Base-by-base conservation (phyloP, 768 basidiomycete species). In the Pilatotrama ljubarskyi region DNA sequence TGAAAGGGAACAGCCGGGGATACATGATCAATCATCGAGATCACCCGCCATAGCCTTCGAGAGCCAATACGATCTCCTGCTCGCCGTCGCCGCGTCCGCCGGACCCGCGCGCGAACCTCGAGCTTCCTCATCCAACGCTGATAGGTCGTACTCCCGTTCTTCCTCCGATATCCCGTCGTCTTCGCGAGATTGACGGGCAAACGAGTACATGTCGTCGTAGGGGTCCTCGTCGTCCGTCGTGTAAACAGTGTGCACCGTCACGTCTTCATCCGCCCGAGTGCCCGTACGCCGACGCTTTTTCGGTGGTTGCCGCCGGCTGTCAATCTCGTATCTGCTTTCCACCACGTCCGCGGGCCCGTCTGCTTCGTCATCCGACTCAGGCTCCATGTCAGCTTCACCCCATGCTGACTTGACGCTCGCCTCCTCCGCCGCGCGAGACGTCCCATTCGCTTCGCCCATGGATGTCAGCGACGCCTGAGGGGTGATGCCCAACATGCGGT, bases 61-160 rank as follows among this genome's bases (percentile, higher is more conserved):
- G 43, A 85, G 64, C 87, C 85, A 86, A 68, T 80, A 87, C 5
- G 77, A 78, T 56, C 84, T 77, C 32, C 75, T 79, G 58, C 68
- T 75, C 43, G 66, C 62, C 59, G 68, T 73, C 48, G 69, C 75
- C 10, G 60, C 43, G 14, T 66, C 63, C 32, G 53, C 35, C 13
- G 58, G 37, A 69, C 70, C 53, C 69, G 70, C 25, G 70, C 72
- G 32, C 50, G 42, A 13, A 14, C 25, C 64, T 57, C 10, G 40
- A 24, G 24, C 40, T 40, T 36, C 56, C 17, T 54, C 49, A n/a
- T 62, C 52, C 43, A 55, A 29, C 42, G 47, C 61, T 15, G 57
- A 59, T 5, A 66, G 36, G 15, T 65, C 64, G n/a, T 70, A 70
- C 18, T 61, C 66, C 36, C 66, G 68, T 51, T 67, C 63, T 62